Percentiles rank a stretch among this genome's conserved stretches.
These are phyloP conservation scores for Pichia scutulata DNA, from an alignment of 805 yeast species.

Conservation along the genomic window DNA sequence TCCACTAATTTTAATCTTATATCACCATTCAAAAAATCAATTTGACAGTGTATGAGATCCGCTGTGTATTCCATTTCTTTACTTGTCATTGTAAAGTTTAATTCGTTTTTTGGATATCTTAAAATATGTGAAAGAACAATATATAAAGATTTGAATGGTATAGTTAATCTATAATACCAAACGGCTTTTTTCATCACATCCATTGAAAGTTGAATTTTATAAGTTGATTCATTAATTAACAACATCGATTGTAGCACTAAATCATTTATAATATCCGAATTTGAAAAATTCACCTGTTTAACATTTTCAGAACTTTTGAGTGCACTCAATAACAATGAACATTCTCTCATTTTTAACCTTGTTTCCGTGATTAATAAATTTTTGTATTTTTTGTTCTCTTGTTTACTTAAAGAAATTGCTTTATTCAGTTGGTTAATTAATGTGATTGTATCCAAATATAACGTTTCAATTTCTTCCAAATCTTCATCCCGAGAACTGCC, in stretches of 20 bases:
- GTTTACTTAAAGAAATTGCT: constrained; percentile 1
- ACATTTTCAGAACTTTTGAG: constrained; percentile 10
- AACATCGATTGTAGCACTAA: constrained; percentile 17
- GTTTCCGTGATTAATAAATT: constrained; percentile 16
- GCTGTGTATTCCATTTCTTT: constrained; percentile 11
- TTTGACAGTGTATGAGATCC: not conserved
- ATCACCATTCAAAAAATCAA: constrained; percentile 14
- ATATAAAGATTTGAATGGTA: constrained; percentile 21
- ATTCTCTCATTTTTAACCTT: constrained; percentile 16
- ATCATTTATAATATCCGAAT: constrained; percentile 9
- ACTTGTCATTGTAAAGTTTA: constrained; percentile 12
- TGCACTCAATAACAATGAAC: constrained; percentile 14
- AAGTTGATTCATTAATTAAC: constrained; percentile 18
- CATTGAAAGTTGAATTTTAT: constrained; percentile 15
- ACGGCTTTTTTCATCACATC: constrained; percentile 7
- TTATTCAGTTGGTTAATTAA: constrained; percentile 10
- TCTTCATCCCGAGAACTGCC: constrained; percentile 5
- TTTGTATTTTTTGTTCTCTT: constrained; percentile 2
- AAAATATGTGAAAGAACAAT: constrained; percentile 17
- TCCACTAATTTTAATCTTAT: constrained; percentile 12
- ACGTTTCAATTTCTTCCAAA: constrained; percentile 5
- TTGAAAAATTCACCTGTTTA: constrained; percentile 1
- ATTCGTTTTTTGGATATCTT: constrained; percentile 6
- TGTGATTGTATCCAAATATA: constrained; percentile 7
- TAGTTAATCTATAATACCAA: constrained; percentile 19